Evolutionary conservation across 2,329 filamentous ascomycete species (phyloP).

Genomic region (Cladophialophora chaetospira): DNA sequence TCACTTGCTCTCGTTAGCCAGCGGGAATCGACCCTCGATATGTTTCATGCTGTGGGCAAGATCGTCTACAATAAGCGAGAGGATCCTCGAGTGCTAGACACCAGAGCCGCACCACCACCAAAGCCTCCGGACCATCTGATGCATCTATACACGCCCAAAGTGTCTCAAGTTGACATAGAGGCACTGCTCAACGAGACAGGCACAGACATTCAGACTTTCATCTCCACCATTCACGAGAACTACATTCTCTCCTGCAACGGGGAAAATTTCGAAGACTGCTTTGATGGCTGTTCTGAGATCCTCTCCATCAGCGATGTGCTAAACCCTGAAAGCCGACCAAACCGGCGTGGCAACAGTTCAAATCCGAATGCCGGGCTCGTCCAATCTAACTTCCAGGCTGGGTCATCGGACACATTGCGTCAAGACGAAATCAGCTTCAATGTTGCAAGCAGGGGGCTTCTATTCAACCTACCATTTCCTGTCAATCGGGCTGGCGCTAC

Average conservation of each 20-base stretch:
- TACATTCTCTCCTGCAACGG: conserved; percentile 81
- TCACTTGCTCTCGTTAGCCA: conserved; percentile 80
- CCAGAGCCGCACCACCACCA: conserved; percentile 44
- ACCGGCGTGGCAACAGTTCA: conserved; percentile 29
- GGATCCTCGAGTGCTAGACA: conserved; percentile 46
- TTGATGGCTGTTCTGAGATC: conserved; percentile 82
- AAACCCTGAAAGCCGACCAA: conserved; percentile 62
- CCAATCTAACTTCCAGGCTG: conserved; percentile 51
- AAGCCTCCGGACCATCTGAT: conserved; percentile 62
- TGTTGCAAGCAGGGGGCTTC: conserved; percentile 78
- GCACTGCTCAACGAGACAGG: conserved; percentile 88
- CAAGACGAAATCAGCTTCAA: conserved; percentile 96
- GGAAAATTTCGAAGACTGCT: conserved; percentile 69
- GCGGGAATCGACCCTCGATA: conserved; percentile 84
- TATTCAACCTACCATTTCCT: conserved; percentile 82
- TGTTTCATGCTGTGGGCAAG: conserved; percentile 95
- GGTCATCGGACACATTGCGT: conserved; percentile 71
- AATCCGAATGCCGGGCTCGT: conserved; percentile 21
- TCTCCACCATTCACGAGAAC: conserved; percentile 90
- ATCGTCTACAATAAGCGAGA: conserved; percentile 94
- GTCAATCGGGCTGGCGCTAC: conserved; percentile 64
- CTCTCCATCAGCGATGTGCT: conserved; percentile 88
- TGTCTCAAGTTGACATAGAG: conserved; percentile 69
- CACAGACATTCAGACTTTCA: conserved; percentile 86
- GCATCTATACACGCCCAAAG: conserved; percentile 60